Conservation (phyloP, 1,284 basidiomycete species). For the Pulchroboletus neoregius region DNA sequence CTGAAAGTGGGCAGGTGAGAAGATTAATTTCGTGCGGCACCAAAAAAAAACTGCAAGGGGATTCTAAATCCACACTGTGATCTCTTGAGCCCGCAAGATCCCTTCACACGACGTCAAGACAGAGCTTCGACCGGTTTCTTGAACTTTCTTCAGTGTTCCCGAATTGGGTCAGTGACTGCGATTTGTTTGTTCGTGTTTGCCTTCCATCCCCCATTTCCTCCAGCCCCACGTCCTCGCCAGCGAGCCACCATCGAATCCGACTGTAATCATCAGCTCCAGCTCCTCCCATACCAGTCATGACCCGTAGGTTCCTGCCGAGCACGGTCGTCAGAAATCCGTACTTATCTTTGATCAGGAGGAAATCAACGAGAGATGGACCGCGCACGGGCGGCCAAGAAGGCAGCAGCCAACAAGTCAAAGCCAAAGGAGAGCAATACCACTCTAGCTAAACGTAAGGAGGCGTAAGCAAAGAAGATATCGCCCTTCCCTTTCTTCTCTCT, state of each 20-base stretch:
- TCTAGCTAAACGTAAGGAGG: conserved; percentile 68
- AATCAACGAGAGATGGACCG: conserved; percentile 78
- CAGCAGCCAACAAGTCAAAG: conserved; percentile 48
- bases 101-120: conserved; percentile 6
- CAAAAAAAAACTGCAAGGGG: neutral
- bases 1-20: conserved; percentile 10
- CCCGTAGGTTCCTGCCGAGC: conserved; percentile 39
- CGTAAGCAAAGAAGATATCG: conserved; percentile 46
- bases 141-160: conserved; percentile 7
- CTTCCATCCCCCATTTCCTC: neutral
- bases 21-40: conserved; percentile 8
- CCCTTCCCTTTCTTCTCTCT: conserved; percentile 19
- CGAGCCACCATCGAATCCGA: conserved; percentile 9
- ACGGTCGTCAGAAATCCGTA: neutral
- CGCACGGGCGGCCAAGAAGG: conserved; percentile 68
- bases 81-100: conserved; percentile 17
- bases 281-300: conserved; percentile 37
- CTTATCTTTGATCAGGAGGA: conserved; percentile 50
- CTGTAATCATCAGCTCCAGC: conserved; percentile 6
- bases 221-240: no score
- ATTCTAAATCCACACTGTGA: conserved; percentile 15
- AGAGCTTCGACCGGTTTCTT: conserved; percentile 5
- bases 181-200: conserved; percentile 30
- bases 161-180: neutral
- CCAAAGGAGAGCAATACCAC: conserved; percentile 62